Evolutionary conservation across 495 filamentous ascomycete genomes (phyloP).

Genomic region (Penicillium roqueforti): DNA sequence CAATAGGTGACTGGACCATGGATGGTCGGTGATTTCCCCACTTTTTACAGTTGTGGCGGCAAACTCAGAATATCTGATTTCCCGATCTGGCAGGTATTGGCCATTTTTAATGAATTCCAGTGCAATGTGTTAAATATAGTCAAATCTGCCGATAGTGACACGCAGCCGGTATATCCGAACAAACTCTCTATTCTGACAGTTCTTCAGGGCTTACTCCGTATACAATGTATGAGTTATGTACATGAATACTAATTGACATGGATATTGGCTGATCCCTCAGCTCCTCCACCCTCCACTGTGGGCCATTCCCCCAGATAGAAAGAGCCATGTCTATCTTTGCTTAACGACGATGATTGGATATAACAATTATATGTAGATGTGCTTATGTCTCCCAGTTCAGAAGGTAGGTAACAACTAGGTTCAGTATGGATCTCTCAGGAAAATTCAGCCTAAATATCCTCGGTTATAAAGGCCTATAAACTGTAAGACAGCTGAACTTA

Average conservation of each 20-base stretch:
- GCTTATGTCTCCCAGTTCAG: background rate
- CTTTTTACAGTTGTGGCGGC: background rate
- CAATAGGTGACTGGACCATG: background rate
- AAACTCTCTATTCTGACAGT: background rate
- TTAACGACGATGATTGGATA: background rate
- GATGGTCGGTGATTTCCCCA: background rate
- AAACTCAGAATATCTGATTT: slow-evolving; percentile 14
- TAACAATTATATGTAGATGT: background rate
- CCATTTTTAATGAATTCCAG: too few relatives aligned
- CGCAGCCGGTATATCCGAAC: too few relatives aligned
- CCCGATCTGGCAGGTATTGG: too few relatives aligned
- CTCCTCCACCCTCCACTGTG: slow-evolving; percentile 10
- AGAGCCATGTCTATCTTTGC: slow-evolving; percentile 2
- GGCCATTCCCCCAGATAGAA: background rate
- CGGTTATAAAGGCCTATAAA: background rate
- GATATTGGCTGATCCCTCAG: background rate
- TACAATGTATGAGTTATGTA: too few relatives aligned
- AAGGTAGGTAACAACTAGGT: background rate
- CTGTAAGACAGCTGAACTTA: background rate
- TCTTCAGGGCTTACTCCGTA: background rate
- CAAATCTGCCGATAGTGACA: too few relatives aligned
- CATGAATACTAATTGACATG: too few relatives aligned
- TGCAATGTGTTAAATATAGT: too few relatives aligned
- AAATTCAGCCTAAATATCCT: background rate
- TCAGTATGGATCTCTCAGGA: background rate